Evolutionary conservation across 257 asterid species (phyloP), one percentile per base, ranked within the genome.

Genomic region (Solanum infundibuliforme): DNA sequence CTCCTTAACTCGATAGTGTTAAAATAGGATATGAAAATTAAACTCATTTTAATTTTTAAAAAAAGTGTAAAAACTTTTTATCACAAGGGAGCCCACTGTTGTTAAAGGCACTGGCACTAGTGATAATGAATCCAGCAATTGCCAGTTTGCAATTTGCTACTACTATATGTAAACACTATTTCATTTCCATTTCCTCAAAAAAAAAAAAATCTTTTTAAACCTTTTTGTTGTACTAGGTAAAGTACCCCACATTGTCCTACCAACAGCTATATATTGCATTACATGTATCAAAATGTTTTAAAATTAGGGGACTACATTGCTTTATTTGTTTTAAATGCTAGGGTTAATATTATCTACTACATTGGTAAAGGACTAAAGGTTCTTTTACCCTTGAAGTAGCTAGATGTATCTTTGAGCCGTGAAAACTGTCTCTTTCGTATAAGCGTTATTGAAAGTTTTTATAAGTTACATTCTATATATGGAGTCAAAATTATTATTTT

Each of bases 51-150:
- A 85, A 83, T 89, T 60, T 38, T 48, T 0, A 14, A 6, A 5
- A 48, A 14, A 16, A 48, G 60, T 48, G 60, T 48, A 88, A 71
- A 84, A 52, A 90, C 93, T 92, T 89, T 90, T 86, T 72, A 84
- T 86, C 83, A 89, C 86, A 88, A 91, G 86, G 87, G 95, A 90
- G 94, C 94, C 98, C 98, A 92, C 95, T 73, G 58, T 90, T 88
- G 89, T 74, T 87, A 87, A 93, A 92, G 91, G 60, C 72, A 88
- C 87, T 86, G 88, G 88, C 69, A 83, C 31, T 69, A 48, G 87
- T 84, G 52, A 94, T 95, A 88, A 94, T 94, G 96, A 91, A 87
- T 93, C 95, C 98, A 93, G 96, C 98, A 90, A 93, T 93, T 92
- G 93, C 98, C 98, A 95, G 94, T 92, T 92, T 90, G 94, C 87